Conservation (phyloP, 768 basidiomycete genomes). For the Rhodotorula kratochvilovae region DNA sequence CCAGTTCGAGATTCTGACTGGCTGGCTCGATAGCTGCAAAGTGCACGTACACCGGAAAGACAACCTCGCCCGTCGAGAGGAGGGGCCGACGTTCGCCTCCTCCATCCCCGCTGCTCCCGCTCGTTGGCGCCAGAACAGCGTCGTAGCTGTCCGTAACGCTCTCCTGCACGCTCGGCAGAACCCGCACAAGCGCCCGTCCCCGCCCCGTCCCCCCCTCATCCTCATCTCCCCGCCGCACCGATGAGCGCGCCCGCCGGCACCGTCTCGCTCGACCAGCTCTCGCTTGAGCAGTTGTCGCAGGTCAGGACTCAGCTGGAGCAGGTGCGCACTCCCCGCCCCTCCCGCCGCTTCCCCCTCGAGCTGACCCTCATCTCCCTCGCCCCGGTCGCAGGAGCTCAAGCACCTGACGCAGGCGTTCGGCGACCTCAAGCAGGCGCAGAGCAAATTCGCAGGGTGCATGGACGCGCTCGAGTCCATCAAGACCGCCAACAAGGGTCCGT, state of each 20-base stretch:
- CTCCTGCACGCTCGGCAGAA: no score
- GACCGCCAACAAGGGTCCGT: constrained; percentile 55
- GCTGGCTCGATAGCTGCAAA: no score
- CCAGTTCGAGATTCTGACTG: no score
- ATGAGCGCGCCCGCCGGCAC: constrained; percentile 3
- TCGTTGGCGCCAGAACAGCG: no score
- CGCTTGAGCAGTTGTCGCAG: constrained; percentile 77
- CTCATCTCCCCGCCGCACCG: neutral
- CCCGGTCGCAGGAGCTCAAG: constrained; percentile 68
- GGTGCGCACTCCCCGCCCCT: constrained; percentile 50
- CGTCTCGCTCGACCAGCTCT: constrained; percentile 54
- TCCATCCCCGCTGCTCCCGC: no score
- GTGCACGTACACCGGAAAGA: no score
- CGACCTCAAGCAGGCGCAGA: constrained; percentile 86
- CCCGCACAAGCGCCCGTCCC: neutral
- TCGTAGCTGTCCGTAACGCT: no score
- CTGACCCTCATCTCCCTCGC: neutral
- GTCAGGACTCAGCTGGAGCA: constrained; percentile 90
- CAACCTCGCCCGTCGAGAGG: no score
- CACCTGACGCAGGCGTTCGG: constrained; percentile 87
- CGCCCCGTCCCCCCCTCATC: neutral
- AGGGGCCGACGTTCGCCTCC: no score
- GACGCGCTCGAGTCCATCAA: constrained; percentile 73
- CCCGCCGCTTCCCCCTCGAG: neutral
- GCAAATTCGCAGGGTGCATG: constrained; percentile 79